A percentile compares a stretch with the other conserved stretches of the same genome.
Evolutionary conservation across 2,329 filamentous ascomycete species (phyloP).

Genomic region (Bipolaris sorokiniana): DNA sequence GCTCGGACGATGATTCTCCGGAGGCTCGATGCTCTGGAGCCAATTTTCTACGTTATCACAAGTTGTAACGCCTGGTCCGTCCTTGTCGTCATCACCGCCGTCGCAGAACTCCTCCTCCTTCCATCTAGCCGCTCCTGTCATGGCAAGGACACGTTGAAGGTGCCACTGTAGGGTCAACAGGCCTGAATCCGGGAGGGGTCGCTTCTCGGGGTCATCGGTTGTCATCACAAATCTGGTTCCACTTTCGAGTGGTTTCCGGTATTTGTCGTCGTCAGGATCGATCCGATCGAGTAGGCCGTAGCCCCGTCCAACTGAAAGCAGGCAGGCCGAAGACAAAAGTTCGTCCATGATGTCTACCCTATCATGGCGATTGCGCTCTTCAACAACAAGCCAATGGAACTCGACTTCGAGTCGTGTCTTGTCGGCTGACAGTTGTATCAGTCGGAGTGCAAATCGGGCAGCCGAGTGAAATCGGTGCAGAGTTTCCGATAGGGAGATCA

Average conservation of each 20-base stretch:
- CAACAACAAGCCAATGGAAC: conserved; percentile 25
- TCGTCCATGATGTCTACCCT: conserved; percentile 13
- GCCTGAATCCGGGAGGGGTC: conserved; percentile 25
- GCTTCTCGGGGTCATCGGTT: conserved; percentile 21
- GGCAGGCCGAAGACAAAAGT: neutral
- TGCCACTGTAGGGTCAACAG: conserved; percentile 27
- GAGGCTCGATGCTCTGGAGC: conserved; percentile 11
- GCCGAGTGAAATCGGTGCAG: conserved; percentile 23
- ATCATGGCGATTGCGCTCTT: conserved; percentile 11
- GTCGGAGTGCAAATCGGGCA: conserved; percentile 23
- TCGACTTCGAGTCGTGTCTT: conserved; percentile 27
- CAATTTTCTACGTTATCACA: conserved; percentile 6
- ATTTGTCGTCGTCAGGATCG: neutral
- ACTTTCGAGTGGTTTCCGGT: conserved; percentile 5
- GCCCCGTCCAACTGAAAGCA: neutral
- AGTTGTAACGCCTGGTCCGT: conserved; percentile 3
- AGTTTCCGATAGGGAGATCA: conserved; percentile 19
- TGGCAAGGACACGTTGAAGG: conserved; percentile 27
- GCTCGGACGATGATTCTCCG: conserved; percentile 7
- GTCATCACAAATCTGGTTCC: conserved; percentile 22
- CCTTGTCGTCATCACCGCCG: conserved; percentile 5
- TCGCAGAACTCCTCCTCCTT: conserved; percentile 21
- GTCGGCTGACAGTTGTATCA: conserved; percentile 24
- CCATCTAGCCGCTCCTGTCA: conserved; percentile 26
- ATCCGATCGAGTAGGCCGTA: conserved; percentile 1